These are phyloP conservation scores for Penicillium decumbens DNA, from an alignment of 2,329 filamentous ascomycete species.

Conservation along the genomic window DNA sequence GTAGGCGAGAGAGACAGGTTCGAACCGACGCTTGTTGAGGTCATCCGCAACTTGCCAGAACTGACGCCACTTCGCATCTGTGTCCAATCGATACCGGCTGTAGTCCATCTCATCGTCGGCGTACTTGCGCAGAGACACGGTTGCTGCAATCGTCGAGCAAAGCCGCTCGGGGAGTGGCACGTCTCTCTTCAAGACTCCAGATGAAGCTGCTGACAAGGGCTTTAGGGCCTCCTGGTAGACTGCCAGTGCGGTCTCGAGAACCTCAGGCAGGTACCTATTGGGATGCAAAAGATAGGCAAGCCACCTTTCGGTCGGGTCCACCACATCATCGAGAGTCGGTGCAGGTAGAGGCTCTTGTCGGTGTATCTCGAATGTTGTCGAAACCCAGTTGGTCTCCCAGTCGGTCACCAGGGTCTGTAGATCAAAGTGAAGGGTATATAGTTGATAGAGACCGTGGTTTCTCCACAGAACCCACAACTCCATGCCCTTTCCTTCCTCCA, in stretches of 20 bases:
- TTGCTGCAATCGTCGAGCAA: slow-evolving; percentile 65
- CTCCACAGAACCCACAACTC: slow-evolving; percentile 77
- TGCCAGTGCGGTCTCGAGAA: slow-evolving; percentile 74
- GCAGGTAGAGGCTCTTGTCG: slow-evolving; percentile 51
- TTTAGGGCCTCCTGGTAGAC: slow-evolving; percentile 69
- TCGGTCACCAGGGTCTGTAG: slow-evolving; percentile 58
- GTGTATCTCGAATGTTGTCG: slow-evolving; percentile 59
- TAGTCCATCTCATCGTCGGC: slow-evolving; percentile 67
- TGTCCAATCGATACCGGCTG: slow-evolving; percentile 66
- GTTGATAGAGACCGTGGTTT: slow-evolving; percentile 72
- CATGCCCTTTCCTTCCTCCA: slow-evolving; percentile 51
- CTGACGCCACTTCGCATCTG: slow-evolving; percentile 79
- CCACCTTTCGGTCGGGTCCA: slow-evolving; percentile 79
- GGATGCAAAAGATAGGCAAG: slow-evolving; percentile 76
- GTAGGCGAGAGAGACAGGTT: slow-evolving; percentile 71
- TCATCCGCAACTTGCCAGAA: slow-evolving; percentile 84
- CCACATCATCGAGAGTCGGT: slow-evolving; percentile 60
- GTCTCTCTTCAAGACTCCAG: slow-evolving; percentile 44
- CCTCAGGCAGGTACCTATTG: slow-evolving; percentile 72
- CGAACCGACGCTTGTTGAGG: slow-evolving; percentile 77
- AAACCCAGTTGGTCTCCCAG: slow-evolving; percentile 67
- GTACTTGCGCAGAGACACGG: slow-evolving; percentile 60
- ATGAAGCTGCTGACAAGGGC: slow-evolving; percentile 30
- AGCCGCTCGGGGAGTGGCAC: slow-evolving; percentile 70
- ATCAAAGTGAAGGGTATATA: slow-evolving; percentile 69